Evolutionary conservation across 1,284 basidiomycete genomes (phyloP).

Genomic region (Heimioporus punctisporus): DNA sequence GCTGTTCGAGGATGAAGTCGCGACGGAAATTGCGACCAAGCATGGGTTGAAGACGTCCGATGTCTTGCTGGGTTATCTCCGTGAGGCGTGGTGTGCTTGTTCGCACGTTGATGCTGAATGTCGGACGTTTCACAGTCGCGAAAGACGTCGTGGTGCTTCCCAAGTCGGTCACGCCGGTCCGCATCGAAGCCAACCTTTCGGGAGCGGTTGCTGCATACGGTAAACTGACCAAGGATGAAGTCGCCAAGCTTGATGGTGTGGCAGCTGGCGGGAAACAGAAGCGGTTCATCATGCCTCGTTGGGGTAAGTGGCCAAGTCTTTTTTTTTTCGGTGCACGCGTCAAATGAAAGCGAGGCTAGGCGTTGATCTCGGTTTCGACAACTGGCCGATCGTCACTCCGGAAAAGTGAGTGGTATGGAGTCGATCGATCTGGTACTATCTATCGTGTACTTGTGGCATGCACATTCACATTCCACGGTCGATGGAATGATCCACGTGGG

Average conservation of each 20-base stretch:
- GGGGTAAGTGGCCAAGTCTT: constrained; percentile 64
- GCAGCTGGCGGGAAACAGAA: constrained; percentile 75
- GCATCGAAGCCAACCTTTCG: constrained; percentile 73
- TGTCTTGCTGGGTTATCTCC: constrained; percentile 67
- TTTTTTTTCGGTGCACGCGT: background rate
- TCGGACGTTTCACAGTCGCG: constrained; percentile 42
- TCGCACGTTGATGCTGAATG: constrained; percentile 4
- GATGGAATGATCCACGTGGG: too few species aligned
- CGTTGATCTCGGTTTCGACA: constrained; percentile 68
- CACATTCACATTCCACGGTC: too few species aligned
- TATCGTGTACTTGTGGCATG: too few species aligned
- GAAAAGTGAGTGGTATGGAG: too few species aligned
- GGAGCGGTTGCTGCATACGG: constrained; percentile 51
- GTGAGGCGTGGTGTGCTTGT: constrained; percentile 38
- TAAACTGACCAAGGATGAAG: constrained; percentile 60
- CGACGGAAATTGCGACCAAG: constrained; percentile 65
- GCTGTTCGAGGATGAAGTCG: constrained; percentile 69
- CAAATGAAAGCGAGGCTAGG: constrained; percentile 37
- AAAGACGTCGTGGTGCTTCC: constrained; percentile 72
- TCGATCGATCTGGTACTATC: too few species aligned
- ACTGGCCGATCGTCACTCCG: constrained; percentile 47
- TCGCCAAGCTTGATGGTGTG: constrained; percentile 64
- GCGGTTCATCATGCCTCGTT: constrained; percentile 64
- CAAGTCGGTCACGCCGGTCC: constrained; percentile 75
- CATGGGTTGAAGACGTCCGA: constrained; percentile 61